These are phyloP conservation scores for Sicyos baderoa DNA, from an alignment of 306 rosid species.

Conservation along the genomic window DNA sequence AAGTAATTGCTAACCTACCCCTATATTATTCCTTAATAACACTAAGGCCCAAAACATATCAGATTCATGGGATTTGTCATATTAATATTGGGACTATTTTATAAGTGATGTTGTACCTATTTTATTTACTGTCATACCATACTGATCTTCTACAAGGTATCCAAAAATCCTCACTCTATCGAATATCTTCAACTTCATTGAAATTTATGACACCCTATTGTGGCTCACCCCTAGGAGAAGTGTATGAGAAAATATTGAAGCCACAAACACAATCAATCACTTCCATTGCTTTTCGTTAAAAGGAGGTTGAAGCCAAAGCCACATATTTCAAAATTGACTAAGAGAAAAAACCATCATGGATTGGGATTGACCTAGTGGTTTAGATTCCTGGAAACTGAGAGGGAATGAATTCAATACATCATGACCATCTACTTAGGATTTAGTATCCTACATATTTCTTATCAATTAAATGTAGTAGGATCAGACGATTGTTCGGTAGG, in stretches of 20 bases:
- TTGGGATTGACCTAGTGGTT: no score
- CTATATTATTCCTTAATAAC: no score
- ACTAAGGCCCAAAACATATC: no score
- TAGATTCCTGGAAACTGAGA: no score
- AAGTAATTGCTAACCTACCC: no score
- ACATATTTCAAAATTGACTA: neutral
- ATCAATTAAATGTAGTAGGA: no score
- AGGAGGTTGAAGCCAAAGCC: neutral
- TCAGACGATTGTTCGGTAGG: no score
- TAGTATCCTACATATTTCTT: no score
- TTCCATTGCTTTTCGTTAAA: neutral
- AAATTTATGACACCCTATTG: neutral
- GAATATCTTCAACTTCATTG: neutral
- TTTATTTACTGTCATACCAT: neutral
- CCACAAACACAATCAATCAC: neutral
- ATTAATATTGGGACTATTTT: neutral
- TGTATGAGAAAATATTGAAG: neutral
- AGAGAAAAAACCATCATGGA: no score
- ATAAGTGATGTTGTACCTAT: neutral
- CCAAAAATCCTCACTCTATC: neutral
- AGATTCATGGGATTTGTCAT: neutral
- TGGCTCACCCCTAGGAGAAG: neutral
- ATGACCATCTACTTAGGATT: no score
- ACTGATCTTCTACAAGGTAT: neutral
- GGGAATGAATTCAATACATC: no score